Evolutionary conservation across 495 filamentous ascomycete genomes (phyloP), one percentile per base, ranked within the genome.

Genomic region (Chaetomium fimeti): DNA sequence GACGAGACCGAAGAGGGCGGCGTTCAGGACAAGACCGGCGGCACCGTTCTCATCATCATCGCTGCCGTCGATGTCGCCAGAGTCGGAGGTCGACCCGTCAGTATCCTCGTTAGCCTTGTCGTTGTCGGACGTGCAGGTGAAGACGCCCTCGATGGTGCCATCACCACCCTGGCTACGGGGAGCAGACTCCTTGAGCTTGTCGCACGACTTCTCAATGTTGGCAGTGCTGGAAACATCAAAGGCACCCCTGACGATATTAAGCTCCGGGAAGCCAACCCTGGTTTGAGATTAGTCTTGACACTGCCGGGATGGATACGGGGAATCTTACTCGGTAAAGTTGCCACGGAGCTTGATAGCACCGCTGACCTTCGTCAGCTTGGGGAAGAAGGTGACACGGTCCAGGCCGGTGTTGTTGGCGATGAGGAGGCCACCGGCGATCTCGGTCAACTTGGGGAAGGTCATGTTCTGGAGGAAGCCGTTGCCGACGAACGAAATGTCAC

Each of bases 271-370:
- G 29, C 79, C 70, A 60, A 91, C 86, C 60, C 93, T 97, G 61
- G n/a, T 18, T 25, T 20, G 1, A 22, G n/a, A 47, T 69, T 24
- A 66, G 55, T 43, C 20, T 22, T 16, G 7, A 36, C 43, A 54
- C 11, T 24, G 3, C 12, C 12, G 25, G n/a, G 24, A 3, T 15
- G 1, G 13, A 2, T 27, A 1, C 1, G 40, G 13, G 11, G 49
- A 20, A 24, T 85, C 92, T 82, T 82, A 97, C 89, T 84, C 79
- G 57, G 84, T 84, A 76, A 97, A 95, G 78, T 84, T 88, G 71
- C 94, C 94, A 70, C 85, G 86, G 78, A 97, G 86, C 80, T 96
- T 91, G 76, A 99, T 79, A 64, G 93, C 93, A 78, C 93, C 94
- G 66, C 82, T 83, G 52, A 98, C 83, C n/a, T 74, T 81, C 64